Evolutionary conservation across 75 land plant genomes (phyloP), one percentile per base, ranked within the genome.

Genomic region (Sequoia sempervirens): DNA sequence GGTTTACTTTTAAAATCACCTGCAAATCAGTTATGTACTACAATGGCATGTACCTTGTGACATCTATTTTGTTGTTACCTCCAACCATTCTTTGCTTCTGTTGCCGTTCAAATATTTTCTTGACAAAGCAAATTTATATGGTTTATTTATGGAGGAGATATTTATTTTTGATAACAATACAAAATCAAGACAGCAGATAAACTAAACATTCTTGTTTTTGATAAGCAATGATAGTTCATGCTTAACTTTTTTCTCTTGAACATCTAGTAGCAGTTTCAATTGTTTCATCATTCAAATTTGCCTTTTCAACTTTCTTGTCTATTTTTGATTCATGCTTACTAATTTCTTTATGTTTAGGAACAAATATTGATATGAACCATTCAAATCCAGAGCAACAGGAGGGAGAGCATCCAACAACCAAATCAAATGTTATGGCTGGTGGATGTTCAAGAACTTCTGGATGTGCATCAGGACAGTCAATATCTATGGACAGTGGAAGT

Each of bases 401-500:
- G 80, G 80, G 47, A 8, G 80, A 78, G 28, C 45, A 5, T 78
- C 30, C 80, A 41, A 26, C 80, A 70, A 13, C 32, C 36, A 32
- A 34, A 30, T 37, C 73, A 10, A 78, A n/a, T 78, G 80, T 38
- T 12, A 78, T 10, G 45, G 80, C 50, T 26, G 80, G 80, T 78
- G 46, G 80, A 45, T 78, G 28, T 43, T 78, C 47, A 78, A 36
- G 80, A 78, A 78, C n/a, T 78, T 78, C 80, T 78, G 80, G 47
- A 43, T 43, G 80, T 81, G 83, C 83, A 40, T 43, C 82, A 69
- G 72, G 83, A 18, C 53, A 81, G 32, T 87, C 88, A 70, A 86
- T 80, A 28, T 87, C 88, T 28, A 30, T 80, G 83, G 88, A 85
- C 73, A 87, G 87, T 81, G 87, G 88, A 47, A 81, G 88, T 30